Evolutionary conservation across 371 early-diverging fungal species (phyloP), one percentile per base, ranked within the genome.

Genomic region (Mucor saturninus): DNA sequence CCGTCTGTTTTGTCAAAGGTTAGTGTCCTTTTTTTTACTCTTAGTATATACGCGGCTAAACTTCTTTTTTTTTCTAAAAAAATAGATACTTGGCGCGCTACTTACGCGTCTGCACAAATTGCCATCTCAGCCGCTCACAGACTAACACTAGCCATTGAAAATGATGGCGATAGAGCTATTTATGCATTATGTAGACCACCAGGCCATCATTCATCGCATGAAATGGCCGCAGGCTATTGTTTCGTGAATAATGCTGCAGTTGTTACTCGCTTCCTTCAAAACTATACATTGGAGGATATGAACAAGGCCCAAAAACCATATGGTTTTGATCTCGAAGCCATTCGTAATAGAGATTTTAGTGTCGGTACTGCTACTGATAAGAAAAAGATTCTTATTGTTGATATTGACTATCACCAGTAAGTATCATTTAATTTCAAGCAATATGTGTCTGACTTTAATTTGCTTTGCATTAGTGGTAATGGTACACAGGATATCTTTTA

Each of bases 401-500:
- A 84, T 60, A 74, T 85, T 62, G 89, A 90, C 56, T 88, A 79
- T 59, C 90, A 89, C 58, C 89, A 90, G 86, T 86, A 78, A 67
- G 75, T 67, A 10, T 6, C 8, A 32, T 7, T 26, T n/a, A 8
- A 21, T 21, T 21, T 21, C 21, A 21, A 21, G 21, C 21, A 21
- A 21, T 21, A 21, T 21, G 21, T 21, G 0, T 21, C 21, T 21
- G 21, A 21, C 21, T 21, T 21, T 21, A 21, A 21, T 21, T 21
- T 30, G n/a, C 37, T 48, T 51, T 30, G 37, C 38, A 26, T 31
- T 70, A 86, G 86, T 69, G 91, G 91, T 13, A 88, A 90, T 59
- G 90, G 92, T 13, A 89, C 90, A 0, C 92, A 91, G 65, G 78
- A 74, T 26, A 88, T 90, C 38, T 91, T 91, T 59, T 90, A 89